A percentile compares a stretch with the other conserved stretches of the same genome.
Conservation (phyloP, 2,329 filamentous ascomycete species). For the Zymoseptoria ardabiliae region DNA sequence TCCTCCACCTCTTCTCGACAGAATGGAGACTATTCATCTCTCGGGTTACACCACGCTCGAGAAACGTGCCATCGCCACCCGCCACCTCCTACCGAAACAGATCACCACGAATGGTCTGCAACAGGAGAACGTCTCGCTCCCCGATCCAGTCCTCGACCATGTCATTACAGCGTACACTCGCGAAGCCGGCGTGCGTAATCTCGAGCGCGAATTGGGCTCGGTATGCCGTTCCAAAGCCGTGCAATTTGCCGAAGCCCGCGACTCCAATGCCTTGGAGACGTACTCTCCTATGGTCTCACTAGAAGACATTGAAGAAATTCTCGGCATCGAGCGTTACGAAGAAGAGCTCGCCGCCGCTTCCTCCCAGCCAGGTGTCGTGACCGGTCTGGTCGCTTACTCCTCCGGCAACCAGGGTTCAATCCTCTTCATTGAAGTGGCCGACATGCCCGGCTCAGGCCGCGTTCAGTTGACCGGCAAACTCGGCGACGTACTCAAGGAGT, state of each 20-base stretch:
- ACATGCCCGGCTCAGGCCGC: conserved; percentile 87
- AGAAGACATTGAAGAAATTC: conserved; percentile 78
- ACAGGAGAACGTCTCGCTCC: conserved; percentile 66
- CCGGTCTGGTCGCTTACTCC: conserved; percentile 89
- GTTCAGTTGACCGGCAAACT: conserved; percentile 95
- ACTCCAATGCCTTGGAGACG: conserved; percentile 53
- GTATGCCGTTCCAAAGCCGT: conserved; percentile 95
- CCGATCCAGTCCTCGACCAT: conserved; percentile 80
- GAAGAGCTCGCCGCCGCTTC: conserved; percentile 89
- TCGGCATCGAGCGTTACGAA: conserved; percentile 89
- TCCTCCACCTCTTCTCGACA: conserved; percentile 83
- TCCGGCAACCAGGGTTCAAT: conserved; percentile 91
- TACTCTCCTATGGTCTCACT: conserved; percentile 70
- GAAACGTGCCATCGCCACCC: conserved; percentile 88
- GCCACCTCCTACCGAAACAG: conserved; percentile 94
- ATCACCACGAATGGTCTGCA: conserved; percentile 80
- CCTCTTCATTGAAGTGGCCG: conserved; percentile 94
- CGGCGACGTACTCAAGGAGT: conserved; percentile 93
- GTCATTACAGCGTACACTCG: conserved; percentile 96
- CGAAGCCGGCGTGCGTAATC: conserved; percentile 89
- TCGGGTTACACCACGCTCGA: conserved; percentile 95
- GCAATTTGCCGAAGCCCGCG: conserved; percentile 84
- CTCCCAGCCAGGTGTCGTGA: conserved; percentile 80
- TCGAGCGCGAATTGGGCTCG: conserved; percentile 90
- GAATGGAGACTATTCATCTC: conserved; percentile 92